Base-by-base conservation (phyloP, 1,284 basidiomycete species). In the Trichosporon sp. region DNA sequence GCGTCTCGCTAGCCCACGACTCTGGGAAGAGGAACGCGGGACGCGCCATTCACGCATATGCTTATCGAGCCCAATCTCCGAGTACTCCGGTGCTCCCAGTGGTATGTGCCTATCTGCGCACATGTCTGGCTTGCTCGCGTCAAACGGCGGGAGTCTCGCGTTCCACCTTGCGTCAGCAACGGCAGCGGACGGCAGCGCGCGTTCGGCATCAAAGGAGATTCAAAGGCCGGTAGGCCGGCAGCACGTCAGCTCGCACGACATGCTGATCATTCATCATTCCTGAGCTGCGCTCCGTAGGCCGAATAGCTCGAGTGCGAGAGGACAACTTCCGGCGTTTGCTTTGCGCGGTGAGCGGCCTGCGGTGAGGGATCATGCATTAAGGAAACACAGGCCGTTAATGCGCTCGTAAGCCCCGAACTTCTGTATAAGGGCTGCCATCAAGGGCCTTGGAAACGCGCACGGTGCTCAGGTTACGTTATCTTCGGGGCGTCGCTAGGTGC, bases 11-110 rank as follows among this genome's bases (percentile, higher is more conserved):
- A 12, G 40, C 7, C 43, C 43, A 46, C 43, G 43, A 46, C 43
- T 46, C 43, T 46, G 43, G 43, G 38, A n/a, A n/a, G 43, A 46
- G 43, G 43, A 46, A 46, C 43, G 43, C 43, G 43, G 43, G 43
- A 46, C 43, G 43, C 43, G 16, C 43, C 43, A n/a, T 46, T 46
- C 16, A 40, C 38, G 38, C 38, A 46, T 46, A 46, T 46, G 43
- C 43, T 46, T 46, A 46, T 46, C 16, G 43, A 46, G 16, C 43
- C 11, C 43, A 12, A 11, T 14, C 43, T 46, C 43, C 12, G 10
- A 40, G 38, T 12, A 10, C 8, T 12, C 37, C 7, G 38, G 8
- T 40, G 10, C 3, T 46, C 10, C 43, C 35, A 37, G 35, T 46
- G 43, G 10, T 8, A 10, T 46, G 43, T 46, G 43, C 43, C 43